Evolutionary conservation across 2,329 filamentous ascomycete species (phyloP), one percentile per base, ranked within the genome.

Genomic region (Fusarium marasasianum): DNA sequence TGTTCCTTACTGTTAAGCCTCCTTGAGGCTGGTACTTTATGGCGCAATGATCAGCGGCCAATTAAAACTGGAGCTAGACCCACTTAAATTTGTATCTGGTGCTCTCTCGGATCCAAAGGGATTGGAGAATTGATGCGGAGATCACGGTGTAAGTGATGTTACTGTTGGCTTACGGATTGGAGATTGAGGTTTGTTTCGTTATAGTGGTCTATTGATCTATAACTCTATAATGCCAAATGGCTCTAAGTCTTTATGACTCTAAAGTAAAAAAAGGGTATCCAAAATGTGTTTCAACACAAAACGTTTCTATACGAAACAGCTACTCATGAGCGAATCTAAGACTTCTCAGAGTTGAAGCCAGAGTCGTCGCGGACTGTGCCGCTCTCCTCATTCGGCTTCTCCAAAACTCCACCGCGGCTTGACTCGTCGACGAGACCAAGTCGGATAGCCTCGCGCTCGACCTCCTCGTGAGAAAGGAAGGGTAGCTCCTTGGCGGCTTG

Each of bases 401-500:
- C 71, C n/a, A 35, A 38, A 59, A 77, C 63, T 9, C 61, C 76
- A 3, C 76, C 76, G 6, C 65, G 62, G 31, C 68, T 60, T 9
- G 40, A 40, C 31, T 64, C 56, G 6, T 66, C 48, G 33, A 78
- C 67, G n/a, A 78, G 69, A 26, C 76, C 76, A 24, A 78, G 67
- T 4, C 76, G 76, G 4, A 78, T 44, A 17, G 78, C 82, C 69
- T 89, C 86, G 58, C 83, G 80, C 79, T 90, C 87, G 37, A 91
- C 84, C 73, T 90, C 86, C 48, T 85, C 82, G 15, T 84, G 83
- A 8, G 83, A 80, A 18, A 91, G 81, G 69, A 85, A 84, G 1
- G 90, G 90, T 64, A 92, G 80, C 55, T 91, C 85, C 73, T 87
- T 83, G 38, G 88, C 87, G 10, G 89, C 90, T 71, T 84, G 83